Conservation (phyloP, 495 filamentous ascomycete genomes). For the Cetradonia linearis region DNA sequence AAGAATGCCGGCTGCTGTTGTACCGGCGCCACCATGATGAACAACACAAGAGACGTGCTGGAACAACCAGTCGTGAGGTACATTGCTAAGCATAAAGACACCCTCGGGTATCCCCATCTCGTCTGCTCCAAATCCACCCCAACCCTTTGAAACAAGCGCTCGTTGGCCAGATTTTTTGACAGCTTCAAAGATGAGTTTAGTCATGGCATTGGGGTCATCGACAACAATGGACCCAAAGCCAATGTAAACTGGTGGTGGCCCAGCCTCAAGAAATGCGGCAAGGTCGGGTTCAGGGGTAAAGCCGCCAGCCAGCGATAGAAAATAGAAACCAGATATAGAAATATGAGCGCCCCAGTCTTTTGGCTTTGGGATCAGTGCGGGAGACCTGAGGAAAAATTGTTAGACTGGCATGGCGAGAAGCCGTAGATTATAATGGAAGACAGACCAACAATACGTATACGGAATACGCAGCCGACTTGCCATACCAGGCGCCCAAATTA, state of each 20-base stretch:
- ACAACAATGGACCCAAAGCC: slow-evolving; percentile 79
- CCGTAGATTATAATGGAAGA: background rate
- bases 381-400: slow-evolving; percentile 39
- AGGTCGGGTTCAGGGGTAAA: slow-evolving; percentile 56
- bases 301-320: slow-evolving; percentile 52
- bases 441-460: slow-evolving; percentile 66
- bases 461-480: slow-evolving; percentile 56
- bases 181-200: slow-evolving; percentile 57
- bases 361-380: slow-evolving; percentile 70
- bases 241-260: slow-evolving; percentile 66
- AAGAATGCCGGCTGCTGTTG: slow-evolving; percentile 64
- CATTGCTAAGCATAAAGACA: slow-evolving; percentile 69
- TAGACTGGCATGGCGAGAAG: background rate
- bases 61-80: slow-evolving; percentile 80
- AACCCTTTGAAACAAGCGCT: slow-evolving; percentile 70
- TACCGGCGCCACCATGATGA: slow-evolving; percentile 77
- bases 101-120: slow-evolving; percentile 49
- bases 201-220: slow-evolving; percentile 59
- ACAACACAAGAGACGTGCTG: slow-evolving; percentile 62
- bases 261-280: slow-evolving; percentile 50
- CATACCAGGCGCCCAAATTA: slow-evolving; percentile 57
- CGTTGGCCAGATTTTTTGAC: slow-evolving; percentile 54
- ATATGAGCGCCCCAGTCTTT: slow-evolving; percentile 65
- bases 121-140: slow-evolving; percentile 64
- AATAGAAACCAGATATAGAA: slow-evolving; percentile 64